phyloP scores from a whole-genome alignment of 116 monocot species.

The Trichopus zeylanicus region DNA sequence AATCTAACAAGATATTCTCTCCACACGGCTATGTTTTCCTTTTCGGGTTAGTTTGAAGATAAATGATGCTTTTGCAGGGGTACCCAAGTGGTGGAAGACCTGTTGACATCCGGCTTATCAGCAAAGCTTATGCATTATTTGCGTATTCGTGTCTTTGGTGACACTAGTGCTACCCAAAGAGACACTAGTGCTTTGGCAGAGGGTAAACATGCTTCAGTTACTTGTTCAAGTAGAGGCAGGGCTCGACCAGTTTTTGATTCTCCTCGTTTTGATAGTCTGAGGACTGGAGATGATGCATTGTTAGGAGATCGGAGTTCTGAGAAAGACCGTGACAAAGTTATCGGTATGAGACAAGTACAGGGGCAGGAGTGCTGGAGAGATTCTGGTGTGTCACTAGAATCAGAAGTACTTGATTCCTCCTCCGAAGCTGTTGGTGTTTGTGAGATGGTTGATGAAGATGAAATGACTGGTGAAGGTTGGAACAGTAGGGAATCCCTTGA shows the following conservation, averaged over 20 bases:
- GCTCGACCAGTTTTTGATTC: slow-evolving; percentile 33
- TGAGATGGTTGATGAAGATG: slow-evolving; percentile 29
- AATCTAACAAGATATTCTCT: neutral
- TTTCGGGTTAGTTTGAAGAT: no score
- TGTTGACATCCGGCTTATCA: slow-evolving; percentile 70
- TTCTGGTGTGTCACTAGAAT: slow-evolving; percentile 21
- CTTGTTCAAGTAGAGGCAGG: slow-evolving; percentile 40
- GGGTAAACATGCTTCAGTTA: slow-evolving; percentile 43
- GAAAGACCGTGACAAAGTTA: slow-evolving; percentile 22
- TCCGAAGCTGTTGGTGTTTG: slow-evolving; percentile 26
- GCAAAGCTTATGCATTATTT: slow-evolving; percentile 90
- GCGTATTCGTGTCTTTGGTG: slow-evolving; percentile 75
- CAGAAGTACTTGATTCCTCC: slow-evolving; percentile 45
- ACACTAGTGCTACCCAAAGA: slow-evolving; percentile 41
- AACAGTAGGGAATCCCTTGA: slow-evolving; percentile 24
- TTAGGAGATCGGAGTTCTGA: slow-evolving; percentile 39
- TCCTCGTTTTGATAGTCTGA: slow-evolving; percentile 42
- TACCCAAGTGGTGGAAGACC: slow-evolving; percentile 74
- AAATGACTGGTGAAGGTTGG: slow-evolving; percentile 25
- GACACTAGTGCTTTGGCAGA: slow-evolving; percentile 41
- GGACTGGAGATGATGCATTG: slow-evolving; percentile 38
- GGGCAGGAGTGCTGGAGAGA: slow-evolving; percentile 30
- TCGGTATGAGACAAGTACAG: slow-evolving; percentile 15
- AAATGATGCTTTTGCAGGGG: slow-evolving; percentile 42
- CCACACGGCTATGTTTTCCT: neutral